phyloP scores from a whole-genome alignment of 164 flowering plant species.

The Dillenia suffruticosa region DNA sequence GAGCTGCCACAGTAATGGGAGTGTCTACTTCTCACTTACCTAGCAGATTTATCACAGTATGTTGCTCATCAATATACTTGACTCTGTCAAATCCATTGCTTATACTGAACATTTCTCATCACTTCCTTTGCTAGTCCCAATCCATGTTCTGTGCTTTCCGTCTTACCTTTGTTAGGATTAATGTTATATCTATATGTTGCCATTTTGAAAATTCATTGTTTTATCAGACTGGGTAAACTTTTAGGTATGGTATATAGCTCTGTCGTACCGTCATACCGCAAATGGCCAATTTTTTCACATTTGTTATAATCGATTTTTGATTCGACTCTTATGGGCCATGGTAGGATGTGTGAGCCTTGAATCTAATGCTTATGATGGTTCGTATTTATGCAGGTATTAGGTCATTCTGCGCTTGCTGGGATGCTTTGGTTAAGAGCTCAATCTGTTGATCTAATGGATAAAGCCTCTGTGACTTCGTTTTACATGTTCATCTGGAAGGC shows the following conservation, averaged over 20 bases:
- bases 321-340: no score
- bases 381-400: constrained; percentile 23
- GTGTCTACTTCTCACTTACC: constrained; percentile 25
- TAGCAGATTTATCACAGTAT: constrained; percentile 40
- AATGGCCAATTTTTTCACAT: neutral
- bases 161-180: neutral
- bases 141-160: no score
- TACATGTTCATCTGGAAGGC: constrained; percentile 72
- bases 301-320: no score
- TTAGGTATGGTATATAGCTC: no score
- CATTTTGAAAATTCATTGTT: no score
- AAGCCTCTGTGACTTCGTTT: constrained; percentile 37
- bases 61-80: neutral
- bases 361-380: neutral
- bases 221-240: no score
- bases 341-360: no score
- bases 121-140: no score
- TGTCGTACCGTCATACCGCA: neutral
- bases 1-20: constrained; percentile 36
- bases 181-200: neutral
- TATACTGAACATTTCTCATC: no score
- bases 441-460: constrained; percentile 31
- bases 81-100: no score
- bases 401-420: constrained; percentile 36
- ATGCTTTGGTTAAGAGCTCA: constrained; percentile 38